A percentile compares a stretch with the other conserved stretches of the same genome.
These are phyloP conservation scores for Onygenales sp. DNA, from an alignment of 2,329 filamentous ascomycete species.

Conservation along the genomic window DNA sequence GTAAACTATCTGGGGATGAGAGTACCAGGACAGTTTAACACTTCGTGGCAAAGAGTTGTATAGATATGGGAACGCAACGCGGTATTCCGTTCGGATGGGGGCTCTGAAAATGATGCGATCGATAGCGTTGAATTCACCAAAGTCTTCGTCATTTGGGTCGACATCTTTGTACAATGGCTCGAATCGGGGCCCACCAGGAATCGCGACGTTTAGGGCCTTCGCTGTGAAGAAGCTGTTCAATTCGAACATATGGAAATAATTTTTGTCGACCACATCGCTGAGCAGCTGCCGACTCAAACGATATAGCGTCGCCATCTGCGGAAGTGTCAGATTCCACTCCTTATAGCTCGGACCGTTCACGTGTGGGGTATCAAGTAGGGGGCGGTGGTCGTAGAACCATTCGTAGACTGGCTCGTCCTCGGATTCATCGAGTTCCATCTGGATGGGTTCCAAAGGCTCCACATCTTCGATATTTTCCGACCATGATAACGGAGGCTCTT, in stretches of 20 bases:
- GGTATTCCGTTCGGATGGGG: slow-evolving; percentile 89
- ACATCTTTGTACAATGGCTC: slow-evolving; percentile 98
- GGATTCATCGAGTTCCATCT: slow-evolving; percentile 93
- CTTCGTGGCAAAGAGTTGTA: slow-evolving; percentile 96
- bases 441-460: slow-evolving; percentile 91
- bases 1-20: slow-evolving; percentile 86
- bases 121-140: slow-evolving; percentile 98
- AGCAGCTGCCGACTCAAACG: slow-evolving; percentile 83
- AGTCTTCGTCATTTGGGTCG: slow-evolving; percentile 96
- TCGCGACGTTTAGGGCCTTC: slow-evolving; percentile 92
- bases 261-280: slow-evolving; percentile 87
- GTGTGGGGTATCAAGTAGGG: slow-evolving; percentile 80
- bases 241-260: slow-evolving; percentile 98
- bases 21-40: slow-evolving; percentile 89
- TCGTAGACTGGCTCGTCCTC: slow-evolving; percentile 88
- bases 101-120: slow-evolving; percentile 97
- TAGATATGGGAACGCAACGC: slow-evolving; percentile 86
- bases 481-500: slow-evolving; percentile 95
- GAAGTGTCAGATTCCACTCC: slow-evolving; percentile 82
- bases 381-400: slow-evolving; percentile 95
- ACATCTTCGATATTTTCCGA: slow-evolving; percentile 99
- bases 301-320: slow-evolving; percentile 93
- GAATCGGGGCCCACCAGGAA: slow-evolving; percentile 93
- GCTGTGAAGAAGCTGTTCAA: slow-evolving; percentile 89
- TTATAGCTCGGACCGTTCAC: slow-evolving; percentile 97